A percentile compares a stretch with the other conserved stretches of the same genome.
Conservation (phyloP, 1,139 yeast species). For the Pichia sp. region DNA sequence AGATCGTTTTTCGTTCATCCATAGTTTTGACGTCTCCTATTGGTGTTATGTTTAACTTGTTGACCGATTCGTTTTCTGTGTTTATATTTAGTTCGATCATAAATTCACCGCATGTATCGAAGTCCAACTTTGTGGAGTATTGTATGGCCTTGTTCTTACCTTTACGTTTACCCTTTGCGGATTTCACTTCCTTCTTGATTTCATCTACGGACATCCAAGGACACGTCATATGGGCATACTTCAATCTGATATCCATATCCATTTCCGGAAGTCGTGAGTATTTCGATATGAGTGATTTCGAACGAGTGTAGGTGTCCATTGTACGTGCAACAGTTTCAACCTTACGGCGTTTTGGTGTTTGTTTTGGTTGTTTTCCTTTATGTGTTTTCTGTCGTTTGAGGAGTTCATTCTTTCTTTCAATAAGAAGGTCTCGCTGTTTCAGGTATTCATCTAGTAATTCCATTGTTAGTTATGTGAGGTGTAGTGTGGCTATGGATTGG, state of each 20-base stretch:
- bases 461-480: neutral
- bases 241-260: constrained; percentile 26
- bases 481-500: neutral
- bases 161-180: neutral
- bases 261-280: constrained; percentile 29
- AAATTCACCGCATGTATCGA: constrained; percentile 5
- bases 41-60: neutral
- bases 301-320: constrained; percentile 1
- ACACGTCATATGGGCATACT: constrained; percentile 24
- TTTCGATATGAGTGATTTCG: constrained; percentile 10
- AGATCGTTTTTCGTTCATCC: neutral
- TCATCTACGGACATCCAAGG: constrained; percentile 26
- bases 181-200: neutral
- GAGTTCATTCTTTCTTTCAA: neutral
- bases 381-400: neutral
- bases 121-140: neutral
- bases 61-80: neutral
- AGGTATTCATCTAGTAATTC: constrained; percentile 1
- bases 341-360: neutral
- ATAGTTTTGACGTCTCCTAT: neutral
- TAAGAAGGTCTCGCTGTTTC: constrained; percentile 1
- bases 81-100: neutral
- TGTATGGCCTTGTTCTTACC: neutral
- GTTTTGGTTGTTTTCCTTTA: neutral
- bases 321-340: constrained; percentile 1